phyloP scores from a whole-genome alignment of 129 eudicot species.

The Flaveria trinervia region DNA sequence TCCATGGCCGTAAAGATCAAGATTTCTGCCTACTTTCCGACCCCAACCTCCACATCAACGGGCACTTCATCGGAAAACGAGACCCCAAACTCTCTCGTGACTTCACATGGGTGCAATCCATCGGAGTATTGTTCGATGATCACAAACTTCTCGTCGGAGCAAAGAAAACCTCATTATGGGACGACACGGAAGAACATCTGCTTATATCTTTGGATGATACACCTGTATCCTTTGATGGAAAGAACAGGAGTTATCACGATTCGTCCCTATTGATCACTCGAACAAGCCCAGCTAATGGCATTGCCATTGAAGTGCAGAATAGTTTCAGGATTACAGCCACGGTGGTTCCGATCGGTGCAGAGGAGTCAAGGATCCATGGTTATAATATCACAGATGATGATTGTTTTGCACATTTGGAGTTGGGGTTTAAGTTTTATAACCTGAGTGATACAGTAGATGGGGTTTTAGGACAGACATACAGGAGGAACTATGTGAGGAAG shows the following conservation, averaged over 20 bases:
- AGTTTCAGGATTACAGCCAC: slow-evolving; percentile 33
- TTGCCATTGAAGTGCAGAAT: slow-evolving; percentile 33
- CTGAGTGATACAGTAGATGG: slow-evolving; percentile 41
- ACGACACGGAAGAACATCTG: slow-evolving; percentile 47
- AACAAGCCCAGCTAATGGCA: slow-evolving; percentile 31
- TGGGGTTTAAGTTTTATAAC: slow-evolving; percentile 42
- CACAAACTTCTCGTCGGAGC: slow-evolving; percentile 44
- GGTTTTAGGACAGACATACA: slow-evolving; percentile 49
- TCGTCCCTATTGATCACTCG: slow-evolving; percentile 33
- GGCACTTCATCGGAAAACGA: slow-evolving; percentile 54
- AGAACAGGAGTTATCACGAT: slow-evolving; percentile 11
- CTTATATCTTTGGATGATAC: slow-evolving; percentile 24
- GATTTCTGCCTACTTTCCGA: slow-evolving; percentile 52
- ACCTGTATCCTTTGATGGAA: slow-evolving; percentile 29
- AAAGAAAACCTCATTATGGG: slow-evolving; percentile 42
- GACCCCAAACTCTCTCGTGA: slow-evolving; percentile 42
- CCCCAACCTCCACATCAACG: slow-evolving; percentile 49
- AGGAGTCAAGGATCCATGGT: slow-evolving; percentile 47
- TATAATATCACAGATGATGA: slow-evolving; percentile 42
- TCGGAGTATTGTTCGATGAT: slow-evolving; percentile 42
- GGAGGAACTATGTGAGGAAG: slow-evolving; percentile 43
- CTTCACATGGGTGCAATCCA: slow-evolving; percentile 59
- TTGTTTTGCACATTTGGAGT: slow-evolving; percentile 50
- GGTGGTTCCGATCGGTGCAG: slow-evolving; percentile 40
- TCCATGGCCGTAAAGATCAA: slow-evolving; percentile 52